These are phyloP conservation scores for Micractinium conductrix DNA, from an alignment of 139 green algal species.

Conservation along the genomic window DNA sequence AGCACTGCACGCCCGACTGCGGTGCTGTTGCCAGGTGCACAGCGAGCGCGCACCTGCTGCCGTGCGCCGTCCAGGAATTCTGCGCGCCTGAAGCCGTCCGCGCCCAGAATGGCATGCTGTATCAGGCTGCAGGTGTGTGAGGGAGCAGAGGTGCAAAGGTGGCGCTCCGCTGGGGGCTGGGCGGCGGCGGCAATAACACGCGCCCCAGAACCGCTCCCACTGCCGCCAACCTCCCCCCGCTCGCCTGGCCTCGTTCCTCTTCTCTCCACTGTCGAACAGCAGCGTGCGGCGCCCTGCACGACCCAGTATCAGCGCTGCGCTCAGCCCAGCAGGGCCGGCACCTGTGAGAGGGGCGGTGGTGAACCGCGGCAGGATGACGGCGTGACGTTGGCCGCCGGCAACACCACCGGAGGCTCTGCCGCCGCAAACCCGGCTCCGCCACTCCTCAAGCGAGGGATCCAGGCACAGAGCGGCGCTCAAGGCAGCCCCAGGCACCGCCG, in stretches of 20 bases:
- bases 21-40: not conserved
- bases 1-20: too few relatives aligned
- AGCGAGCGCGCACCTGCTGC: not conserved
- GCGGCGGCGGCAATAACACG: too few relatives aligned
- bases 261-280: constrained; percentile 29
- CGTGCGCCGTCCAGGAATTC: constrained; percentile 15
- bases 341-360: not conserved
- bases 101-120: constrained; percentile 36
- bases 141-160: too few relatives aligned
- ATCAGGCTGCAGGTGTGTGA: too few relatives aligned
- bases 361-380: not conserved
- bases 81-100: constrained; percentile 20
- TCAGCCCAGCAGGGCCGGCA: constrained; percentile 27
- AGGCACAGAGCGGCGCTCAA: not conserved
- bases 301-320: constrained; percentile 23
- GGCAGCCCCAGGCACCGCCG: not conserved
- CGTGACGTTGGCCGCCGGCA: not conserved
- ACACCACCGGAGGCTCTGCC: not conserved
- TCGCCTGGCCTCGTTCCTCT: constrained; percentile 35
- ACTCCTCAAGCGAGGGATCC: not conserved
- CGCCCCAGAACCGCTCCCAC: too few relatives aligned
- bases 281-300: constrained; percentile 4
- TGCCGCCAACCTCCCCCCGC: too few relatives aligned
- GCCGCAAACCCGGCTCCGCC: not conserved
- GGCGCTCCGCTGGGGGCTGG: too few relatives aligned